Percentiles rank a stretch among this genome's conserved stretches.
phyloP scores from a whole-genome alignment of 2,329 filamentous ascomycete genomes.

The Neopestalotiopsis sp. region DNA sequence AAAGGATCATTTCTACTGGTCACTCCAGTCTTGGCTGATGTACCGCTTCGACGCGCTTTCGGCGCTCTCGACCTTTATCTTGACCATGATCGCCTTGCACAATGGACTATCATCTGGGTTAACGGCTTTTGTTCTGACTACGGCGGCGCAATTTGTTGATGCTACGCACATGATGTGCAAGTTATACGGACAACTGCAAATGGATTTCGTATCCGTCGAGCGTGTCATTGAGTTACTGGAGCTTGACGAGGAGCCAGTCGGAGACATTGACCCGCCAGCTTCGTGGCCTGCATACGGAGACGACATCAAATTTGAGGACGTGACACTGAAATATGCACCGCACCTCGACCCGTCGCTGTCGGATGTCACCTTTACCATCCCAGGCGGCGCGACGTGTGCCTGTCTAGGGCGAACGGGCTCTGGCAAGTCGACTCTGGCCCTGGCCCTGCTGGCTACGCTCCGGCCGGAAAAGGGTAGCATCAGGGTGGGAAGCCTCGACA shows the following conservation, averaged over 20 bases:
- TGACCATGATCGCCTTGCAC: constrained; percentile 78
- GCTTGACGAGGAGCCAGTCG: constrained; percentile 76
- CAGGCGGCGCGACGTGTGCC: constrained; percentile 64
- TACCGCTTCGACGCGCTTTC: constrained; percentile 79
- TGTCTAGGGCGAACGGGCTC: constrained; percentile 86
- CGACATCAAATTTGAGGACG: constrained; percentile 76
- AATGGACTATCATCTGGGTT: constrained; percentile 78
- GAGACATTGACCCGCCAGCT: constrained; percentile 71
- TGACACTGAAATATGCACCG: constrained; percentile 81
- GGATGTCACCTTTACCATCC: constrained; percentile 74
- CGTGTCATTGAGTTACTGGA: constrained; percentile 82
- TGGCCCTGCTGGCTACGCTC: constrained; percentile 63
- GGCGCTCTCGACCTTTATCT: constrained; percentile 72
- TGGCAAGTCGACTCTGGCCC: constrained; percentile 80
- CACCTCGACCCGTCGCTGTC: constrained; percentile 76
- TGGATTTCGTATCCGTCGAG: constrained; percentile 92
- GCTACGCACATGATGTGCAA: constrained; percentile 78
- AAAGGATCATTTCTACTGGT: constrained; percentile 97
- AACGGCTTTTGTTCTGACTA: constrained; percentile 82
- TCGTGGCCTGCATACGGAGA: constrained; percentile 78
- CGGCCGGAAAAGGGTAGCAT: constrained; percentile 57
- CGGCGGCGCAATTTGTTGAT: constrained; percentile 71
- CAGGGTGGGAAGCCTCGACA: constrained; percentile 58
- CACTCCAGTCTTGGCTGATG: constrained; percentile 82
- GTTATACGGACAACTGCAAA: constrained; percentile 83